These are phyloP conservation scores for Aspergillus mulundensis DNA, from an alignment of 495 filamentous ascomycete species.

Conservation along the genomic window DNA sequence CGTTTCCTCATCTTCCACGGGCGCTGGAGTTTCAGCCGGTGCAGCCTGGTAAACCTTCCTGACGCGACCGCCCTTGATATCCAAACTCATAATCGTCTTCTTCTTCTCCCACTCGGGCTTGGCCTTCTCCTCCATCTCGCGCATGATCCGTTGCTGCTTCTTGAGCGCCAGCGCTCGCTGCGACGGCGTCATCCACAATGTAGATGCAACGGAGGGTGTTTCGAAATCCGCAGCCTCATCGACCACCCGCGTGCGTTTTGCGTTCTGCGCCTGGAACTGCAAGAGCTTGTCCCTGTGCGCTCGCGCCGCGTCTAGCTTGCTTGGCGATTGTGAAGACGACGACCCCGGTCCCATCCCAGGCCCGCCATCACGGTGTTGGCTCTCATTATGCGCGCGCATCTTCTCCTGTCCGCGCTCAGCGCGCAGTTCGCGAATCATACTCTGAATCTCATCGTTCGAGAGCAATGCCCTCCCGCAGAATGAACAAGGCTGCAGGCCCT, in stretches of 20 bases:
- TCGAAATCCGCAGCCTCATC: constrained; percentile 96
- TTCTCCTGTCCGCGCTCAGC: constrained; percentile 83
- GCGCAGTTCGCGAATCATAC: constrained; percentile 81
- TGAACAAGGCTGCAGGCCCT: constrained; percentile 91
- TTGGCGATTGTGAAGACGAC: constrained; percentile 38
- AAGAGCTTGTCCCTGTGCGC: constrained; percentile 82
- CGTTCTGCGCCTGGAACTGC: constrained; percentile 82
- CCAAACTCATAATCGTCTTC: constrained; percentile 79
- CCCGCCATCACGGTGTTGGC: constrained; percentile 49
- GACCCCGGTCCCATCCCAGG: constrained; percentile 30
- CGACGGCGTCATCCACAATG: constrained; percentile 82
- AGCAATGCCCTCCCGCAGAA: constrained; percentile 79
- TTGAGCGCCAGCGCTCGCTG: constrained; percentile 86
- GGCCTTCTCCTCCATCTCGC: constrained; percentile 87
- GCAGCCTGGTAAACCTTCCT: constrained; percentile 63
- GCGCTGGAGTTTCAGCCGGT: constrained; percentile 21
- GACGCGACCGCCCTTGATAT: constrained; percentile 72
- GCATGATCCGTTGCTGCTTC: constrained; percentile 79
- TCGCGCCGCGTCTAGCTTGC: constrained; percentile 42
- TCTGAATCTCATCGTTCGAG: constrained; percentile 64
- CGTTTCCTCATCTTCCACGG: constrained; percentile 34
- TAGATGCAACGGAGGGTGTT: constrained; percentile 60
- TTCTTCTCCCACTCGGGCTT: constrained; percentile 93
- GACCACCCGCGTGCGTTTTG: constrained; percentile 77
- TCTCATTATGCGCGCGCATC: constrained; percentile 75